phyloP scores from a whole-genome alignment of 148 eudicot genomes.

The Rhododendron griersonianum region DNA sequence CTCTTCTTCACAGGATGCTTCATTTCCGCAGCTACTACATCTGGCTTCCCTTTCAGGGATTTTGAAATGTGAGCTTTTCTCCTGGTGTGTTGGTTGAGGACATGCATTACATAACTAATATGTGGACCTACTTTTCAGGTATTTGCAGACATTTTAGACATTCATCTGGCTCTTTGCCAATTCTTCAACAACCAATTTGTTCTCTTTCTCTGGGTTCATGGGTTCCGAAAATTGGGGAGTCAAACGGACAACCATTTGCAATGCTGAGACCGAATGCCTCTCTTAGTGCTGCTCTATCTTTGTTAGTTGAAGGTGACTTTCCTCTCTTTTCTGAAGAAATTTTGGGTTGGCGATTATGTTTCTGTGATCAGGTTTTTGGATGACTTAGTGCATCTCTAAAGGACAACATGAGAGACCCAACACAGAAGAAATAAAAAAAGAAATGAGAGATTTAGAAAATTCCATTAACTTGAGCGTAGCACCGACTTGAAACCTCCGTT shows the following conservation, averaged over 20 bases:
- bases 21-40: constrained; percentile 75
- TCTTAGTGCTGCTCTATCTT: constrained; percentile 64
- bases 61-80: constrained; percentile 56
- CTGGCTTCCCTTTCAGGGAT: constrained; percentile 81
- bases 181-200: constrained; percentile 82
- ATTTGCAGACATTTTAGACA: constrained; percentile 85
- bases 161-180: constrained; percentile 71
- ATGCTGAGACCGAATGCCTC: constrained; percentile 75
- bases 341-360: not conserved
- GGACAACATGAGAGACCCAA: not conserved
- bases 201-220: constrained; percentile 85
- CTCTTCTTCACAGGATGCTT: constrained; percentile 63
- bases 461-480: not conserved
- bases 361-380: not conserved
- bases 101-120: constrained; percentile 7
- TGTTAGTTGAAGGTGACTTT: constrained; percentile 72
- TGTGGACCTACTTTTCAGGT: constrained; percentile 45
- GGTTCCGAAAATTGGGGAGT: constrained; percentile 89
- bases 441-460: not conserved
- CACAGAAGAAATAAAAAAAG: not conserved
- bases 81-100: constrained; percentile 1
- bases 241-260: constrained; percentile 63
- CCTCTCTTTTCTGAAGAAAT: not conserved
- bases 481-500: not conserved
- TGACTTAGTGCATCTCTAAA: not conserved